Conservation (phyloP, 1,139 yeast species). For the Casaregolazyma suthepensis region DNA sequence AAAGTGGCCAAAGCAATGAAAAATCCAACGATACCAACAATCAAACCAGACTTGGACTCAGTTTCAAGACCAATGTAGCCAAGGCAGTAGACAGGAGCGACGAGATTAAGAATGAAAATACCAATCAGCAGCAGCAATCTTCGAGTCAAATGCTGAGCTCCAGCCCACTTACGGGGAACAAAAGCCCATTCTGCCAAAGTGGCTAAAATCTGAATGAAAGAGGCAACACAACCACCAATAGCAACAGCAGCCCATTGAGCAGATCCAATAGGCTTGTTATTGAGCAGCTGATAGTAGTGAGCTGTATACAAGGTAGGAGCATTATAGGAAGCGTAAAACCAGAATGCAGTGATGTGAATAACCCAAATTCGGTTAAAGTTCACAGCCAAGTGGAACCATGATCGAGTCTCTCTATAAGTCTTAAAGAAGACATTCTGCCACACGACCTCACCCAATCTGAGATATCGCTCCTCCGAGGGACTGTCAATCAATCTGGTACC, state of each 20-base stretch:
- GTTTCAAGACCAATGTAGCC: conserved; percentile 61
- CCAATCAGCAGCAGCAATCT: conserved; percentile 70
- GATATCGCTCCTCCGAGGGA: conserved; percentile 83
- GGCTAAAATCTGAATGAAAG: conserved; percentile 74
- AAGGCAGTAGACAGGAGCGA: conserved; percentile 81
- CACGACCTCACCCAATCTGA: conserved; percentile 83
- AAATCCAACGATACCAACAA: conserved; percentile 83
- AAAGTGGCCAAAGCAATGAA: conserved; percentile 81
- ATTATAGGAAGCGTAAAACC: conserved; percentile 93
- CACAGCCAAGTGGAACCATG: conserved; percentile 95
- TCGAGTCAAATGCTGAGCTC: conserved; percentile 93
- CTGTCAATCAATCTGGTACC: conserved; percentile 87
- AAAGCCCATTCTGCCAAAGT: conserved; percentile 92
- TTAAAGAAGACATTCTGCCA: conserved; percentile 94
- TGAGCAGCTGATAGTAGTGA: conserved; percentile 72
- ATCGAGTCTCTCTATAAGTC: conserved; percentile 93
- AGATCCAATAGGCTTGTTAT: conserved; percentile 81
- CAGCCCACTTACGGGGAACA: conserved; percentile 98
- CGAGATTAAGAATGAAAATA: conserved; percentile 67
- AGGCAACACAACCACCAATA: conserved; percentile 86
- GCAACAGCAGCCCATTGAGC: conserved; percentile 92
- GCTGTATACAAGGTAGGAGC: conserved; percentile 87
- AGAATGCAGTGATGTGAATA: conserved; percentile 79
- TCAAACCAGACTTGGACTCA: conserved; percentile 68
- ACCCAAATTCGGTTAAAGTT: conserved; percentile 98